phyloP scores from a whole-genome alignment of 768 basidiomycete species.

The Rhizopogon vinicolor region DNA sequence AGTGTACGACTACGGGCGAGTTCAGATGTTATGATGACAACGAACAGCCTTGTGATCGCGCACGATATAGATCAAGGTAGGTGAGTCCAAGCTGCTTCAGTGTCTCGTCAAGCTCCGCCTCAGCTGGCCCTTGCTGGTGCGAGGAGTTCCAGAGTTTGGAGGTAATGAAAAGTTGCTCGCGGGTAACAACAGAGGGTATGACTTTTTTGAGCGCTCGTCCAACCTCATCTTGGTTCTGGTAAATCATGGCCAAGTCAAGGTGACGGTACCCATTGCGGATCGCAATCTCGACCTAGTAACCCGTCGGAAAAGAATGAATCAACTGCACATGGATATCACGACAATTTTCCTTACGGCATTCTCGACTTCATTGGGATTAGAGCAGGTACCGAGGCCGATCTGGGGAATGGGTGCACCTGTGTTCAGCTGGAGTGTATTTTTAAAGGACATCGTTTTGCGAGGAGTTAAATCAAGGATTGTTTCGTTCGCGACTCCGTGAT shows the following conservation, averaged over 20 bases:
- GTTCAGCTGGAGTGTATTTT: slow-evolving; percentile 34
- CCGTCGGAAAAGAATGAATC: not conserved
- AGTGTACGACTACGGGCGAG: slow-evolving; percentile 58
- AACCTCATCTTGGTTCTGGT: slow-evolving; percentile 76
- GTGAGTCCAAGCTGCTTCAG: slow-evolving; percentile 65
- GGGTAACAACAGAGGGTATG: slow-evolving; percentile 70
- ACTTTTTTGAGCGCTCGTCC: slow-evolving; percentile 73
- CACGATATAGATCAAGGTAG: slow-evolving; percentile 81
- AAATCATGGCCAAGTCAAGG: slow-evolving; percentile 79
- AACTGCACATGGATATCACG: not conserved
- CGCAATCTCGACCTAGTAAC: slow-evolving; percentile 70
- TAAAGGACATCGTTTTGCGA: slow-evolving; percentile 34
- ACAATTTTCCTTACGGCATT: slow-evolving; percentile 45
- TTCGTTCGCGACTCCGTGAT: not conserved
- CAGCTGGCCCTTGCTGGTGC: slow-evolving; percentile 62
- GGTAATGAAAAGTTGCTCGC: slow-evolving; percentile 78
- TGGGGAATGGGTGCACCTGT: slow-evolving; percentile 58
- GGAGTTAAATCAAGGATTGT: not conserved
- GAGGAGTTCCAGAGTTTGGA: slow-evolving; percentile 81
- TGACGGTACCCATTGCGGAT: slow-evolving; percentile 77
- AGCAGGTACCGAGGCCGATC: slow-evolving; percentile 81
- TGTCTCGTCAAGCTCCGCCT: slow-evolving; percentile 73
- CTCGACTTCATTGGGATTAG: slow-evolving; percentile 72
- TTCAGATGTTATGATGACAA: not conserved
- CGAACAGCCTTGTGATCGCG: slow-evolving; percentile 18